Conservation (phyloP, 345 rosid genomes). For the Hibiscus mutabilis region DNA sequence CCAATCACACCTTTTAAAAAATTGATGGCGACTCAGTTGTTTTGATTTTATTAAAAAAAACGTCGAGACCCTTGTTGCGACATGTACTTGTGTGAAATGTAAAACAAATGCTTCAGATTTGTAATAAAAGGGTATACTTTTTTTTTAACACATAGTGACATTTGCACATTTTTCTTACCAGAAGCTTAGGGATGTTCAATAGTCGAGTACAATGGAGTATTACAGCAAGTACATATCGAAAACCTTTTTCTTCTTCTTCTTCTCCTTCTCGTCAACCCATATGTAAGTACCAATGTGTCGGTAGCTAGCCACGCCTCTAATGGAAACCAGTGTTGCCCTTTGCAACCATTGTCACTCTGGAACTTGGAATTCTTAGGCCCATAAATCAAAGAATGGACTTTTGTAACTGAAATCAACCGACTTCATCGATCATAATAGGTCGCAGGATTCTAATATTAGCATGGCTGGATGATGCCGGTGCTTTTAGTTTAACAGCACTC, state of each 20-base stretch:
- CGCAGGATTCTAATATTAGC: slow-evolving; percentile 35
- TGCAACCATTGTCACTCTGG: slow-evolving; percentile 15
- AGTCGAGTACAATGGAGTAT: slow-evolving; percentile 6
- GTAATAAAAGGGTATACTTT: not conserved
- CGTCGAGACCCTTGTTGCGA: no score
- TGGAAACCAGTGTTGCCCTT: not conserved
- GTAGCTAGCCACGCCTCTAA: not conserved
- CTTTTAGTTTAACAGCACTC: slow-evolving; percentile 40
- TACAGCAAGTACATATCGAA: slow-evolving; percentile 5
- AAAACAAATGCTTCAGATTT: slow-evolving; percentile 3
- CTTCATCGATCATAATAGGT: slow-evolving; percentile 10
- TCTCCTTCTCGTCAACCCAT: slow-evolving; percentile 15
- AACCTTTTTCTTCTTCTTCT: slow-evolving; percentile 12
- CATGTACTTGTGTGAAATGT: not conserved
- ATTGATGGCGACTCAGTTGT: no score
- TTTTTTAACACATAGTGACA: not conserved
- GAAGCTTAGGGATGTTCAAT: not conserved
- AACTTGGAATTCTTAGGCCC: no score
- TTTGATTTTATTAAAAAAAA: no score
- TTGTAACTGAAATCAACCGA: slow-evolving; percentile 11
- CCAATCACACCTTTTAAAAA: no score
- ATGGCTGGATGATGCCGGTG: slow-evolving; percentile 40
- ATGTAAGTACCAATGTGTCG: slow-evolving; percentile 8
- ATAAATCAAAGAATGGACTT: slow-evolving; percentile 43
- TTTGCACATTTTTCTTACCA: not conserved